Evolutionary conservation across 768 basidiomycete genomes (phyloP), one percentile per base, ranked within the genome.

Genomic region (Podaxis rugospora): DNA sequence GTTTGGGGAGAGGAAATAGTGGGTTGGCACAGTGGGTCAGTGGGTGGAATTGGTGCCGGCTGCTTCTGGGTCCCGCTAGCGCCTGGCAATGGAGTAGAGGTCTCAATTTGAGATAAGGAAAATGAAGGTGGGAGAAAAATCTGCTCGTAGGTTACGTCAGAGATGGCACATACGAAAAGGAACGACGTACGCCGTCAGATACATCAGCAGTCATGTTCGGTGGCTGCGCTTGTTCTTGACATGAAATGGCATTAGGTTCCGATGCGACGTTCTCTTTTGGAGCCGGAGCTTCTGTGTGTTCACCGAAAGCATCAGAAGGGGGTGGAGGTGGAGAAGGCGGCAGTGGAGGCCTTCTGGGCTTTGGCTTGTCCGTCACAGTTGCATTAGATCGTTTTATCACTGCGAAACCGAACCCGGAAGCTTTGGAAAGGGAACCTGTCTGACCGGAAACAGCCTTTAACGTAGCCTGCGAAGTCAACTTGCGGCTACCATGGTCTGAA

Each of bases 71-170:
- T 32, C 6, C 50, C 16, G 36, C 16, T 27, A 13, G 3, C 35
- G 21, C 25, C 13, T 35, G 40, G 54, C 36, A 32, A 72, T 9
- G 84, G 85, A 4, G 84, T 86, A 1, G 85, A 87, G 27, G 83
- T 85, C 35, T 71, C 66, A 21, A 86, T 68, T 59, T 83, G 72
- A 10, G 78, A 73, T 5, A 76, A 71, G 32, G 82, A 80, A 64
- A 85, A 86, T 5, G 84, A 85, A 3, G 83, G 84, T 1, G 83
- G 83, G 18, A 82, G 69, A 61, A 78, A 83, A n/a, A 73, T 71
- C 82, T 78, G 37, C 23, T 50, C 50, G n/a, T 1, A 62, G 51
- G 7, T n/a, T 27, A 21, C 14, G 23, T 47, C 21, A 49, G 44
- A 36, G 9, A 25, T 4, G 16, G 11, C 32, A 0, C 11, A 35